Conservation (phyloP, 495 filamentous ascomycete genomes). For the Opeltia flavorubescens region DNA sequence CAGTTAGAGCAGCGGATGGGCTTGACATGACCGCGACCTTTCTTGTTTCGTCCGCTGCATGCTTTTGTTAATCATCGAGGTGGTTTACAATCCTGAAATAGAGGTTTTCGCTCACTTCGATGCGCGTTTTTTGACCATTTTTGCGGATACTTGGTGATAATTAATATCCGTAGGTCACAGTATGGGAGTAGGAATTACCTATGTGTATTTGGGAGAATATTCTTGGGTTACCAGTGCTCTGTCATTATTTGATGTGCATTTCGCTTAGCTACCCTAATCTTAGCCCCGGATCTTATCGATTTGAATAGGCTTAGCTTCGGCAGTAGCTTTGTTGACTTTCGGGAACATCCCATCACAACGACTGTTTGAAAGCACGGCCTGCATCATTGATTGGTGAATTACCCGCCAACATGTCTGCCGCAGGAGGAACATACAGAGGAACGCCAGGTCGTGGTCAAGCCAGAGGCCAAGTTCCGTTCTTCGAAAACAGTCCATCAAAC, state of each 20-base stretch:
- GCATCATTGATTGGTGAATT: conserved; percentile 1
- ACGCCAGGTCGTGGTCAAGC: conserved; percentile 46
- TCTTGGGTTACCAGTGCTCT: too few species aligned
- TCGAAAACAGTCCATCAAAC: conserved; percentile 50
- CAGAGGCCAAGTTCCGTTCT: conserved; percentile 53
- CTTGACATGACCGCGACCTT: conserved; percentile 98
- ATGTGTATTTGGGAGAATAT: too few species aligned
- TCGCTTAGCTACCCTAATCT: conserved; percentile 10
- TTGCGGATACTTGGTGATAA: conserved; percentile 39
- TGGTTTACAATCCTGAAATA: neutral
- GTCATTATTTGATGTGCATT: conserved; percentile 2
- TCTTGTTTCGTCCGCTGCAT: conserved; percentile 94
- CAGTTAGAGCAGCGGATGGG: conserved; percentile 99
- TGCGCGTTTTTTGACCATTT: conserved; percentile 99
- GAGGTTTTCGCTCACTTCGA: conserved; percentile 58
- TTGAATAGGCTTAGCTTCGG: neutral
- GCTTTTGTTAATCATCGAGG: conserved; percentile 8
- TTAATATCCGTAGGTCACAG: neutral
- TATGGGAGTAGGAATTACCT: neutral
- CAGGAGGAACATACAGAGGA: conserved; percentile 40
- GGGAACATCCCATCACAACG: neutral
- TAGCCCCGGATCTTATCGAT: conserved; percentile 8
- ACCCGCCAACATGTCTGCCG: conserved; percentile 39
- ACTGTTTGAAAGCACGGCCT: neutral
- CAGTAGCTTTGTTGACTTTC: conserved; percentile 4